These are phyloP conservation scores for Solanum pimpinellifolium DNA, from an alignment of 257 asterid species.

Conservation along the genomic window DNA sequence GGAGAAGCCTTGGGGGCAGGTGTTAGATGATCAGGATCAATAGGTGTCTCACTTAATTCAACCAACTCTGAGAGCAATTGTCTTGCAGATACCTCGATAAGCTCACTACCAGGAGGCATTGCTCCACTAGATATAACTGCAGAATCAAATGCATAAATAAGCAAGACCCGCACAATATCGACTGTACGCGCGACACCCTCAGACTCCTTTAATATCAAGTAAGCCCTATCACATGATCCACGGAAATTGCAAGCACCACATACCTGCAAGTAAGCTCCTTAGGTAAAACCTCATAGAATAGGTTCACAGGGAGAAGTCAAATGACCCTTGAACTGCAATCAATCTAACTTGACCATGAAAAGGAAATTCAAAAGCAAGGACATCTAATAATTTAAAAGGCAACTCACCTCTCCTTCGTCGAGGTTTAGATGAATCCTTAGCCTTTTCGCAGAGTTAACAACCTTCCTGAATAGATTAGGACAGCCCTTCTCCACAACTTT, in stretches of 20 bases:
- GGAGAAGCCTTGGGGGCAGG: slow-evolving; percentile 24
- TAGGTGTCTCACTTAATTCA: slow-evolving; percentile 54
- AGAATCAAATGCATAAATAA: slow-evolving; percentile 67
- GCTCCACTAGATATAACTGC: slow-evolving; percentile 35
- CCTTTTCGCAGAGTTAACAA: slow-evolving; percentile 82
- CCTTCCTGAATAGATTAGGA: slow-evolving; percentile 64
- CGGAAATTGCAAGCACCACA: slow-evolving; percentile 73
- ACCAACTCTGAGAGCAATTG: slow-evolving; percentile 58
- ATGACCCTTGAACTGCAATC: not conserved
- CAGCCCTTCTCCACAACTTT: slow-evolving; percentile 70
- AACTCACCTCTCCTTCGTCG: slow-evolving; percentile 75
- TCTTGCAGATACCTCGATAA: slow-evolving; percentile 59
- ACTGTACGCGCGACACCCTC: slow-evolving; percentile 71
- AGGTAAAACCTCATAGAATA: not conserved
- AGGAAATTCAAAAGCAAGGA: not conserved
- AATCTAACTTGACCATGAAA: not conserved
- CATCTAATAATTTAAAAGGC: not conserved
- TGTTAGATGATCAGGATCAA: slow-evolving; percentile 44
- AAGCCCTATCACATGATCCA: slow-evolving; percentile 85
- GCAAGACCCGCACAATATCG: slow-evolving; percentile 64
- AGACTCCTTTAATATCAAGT: slow-evolving; percentile 37
- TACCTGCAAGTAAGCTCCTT: slow-evolving; percentile 34
- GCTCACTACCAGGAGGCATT: slow-evolving; percentile 44
- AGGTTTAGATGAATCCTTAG: slow-evolving; percentile 64
- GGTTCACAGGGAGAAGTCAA: not conserved